Evolutionary conservation across 164 flowering plant genomes (phyloP), one percentile per base, ranked within the genome.

Genomic region (Annona cherimola): DNA sequence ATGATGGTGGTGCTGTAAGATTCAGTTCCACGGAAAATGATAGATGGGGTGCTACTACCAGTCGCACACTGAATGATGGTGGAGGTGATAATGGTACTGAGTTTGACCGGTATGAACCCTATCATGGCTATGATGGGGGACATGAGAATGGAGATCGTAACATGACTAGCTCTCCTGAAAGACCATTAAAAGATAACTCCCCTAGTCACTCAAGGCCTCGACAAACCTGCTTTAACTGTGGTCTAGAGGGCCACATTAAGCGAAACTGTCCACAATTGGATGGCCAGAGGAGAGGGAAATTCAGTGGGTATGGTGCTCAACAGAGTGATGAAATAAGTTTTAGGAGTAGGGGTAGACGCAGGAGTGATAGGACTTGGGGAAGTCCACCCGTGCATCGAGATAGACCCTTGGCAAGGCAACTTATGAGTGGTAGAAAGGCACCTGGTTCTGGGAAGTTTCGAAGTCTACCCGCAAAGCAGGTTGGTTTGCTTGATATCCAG

Each of bases 81-180:
- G 78, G 26, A 42, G 55, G 64, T 61, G 85, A 75, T 41, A 71
- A 76, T 79, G 85, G 75, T 43, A 8, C 73, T n/a, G 77, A 71
- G 57, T 79, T 84, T 77, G 86, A 84, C 39, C 76, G 82, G 20
- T 84, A 81, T 81, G 89, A 82, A 69, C 84, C 85, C 73, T 67
- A 73, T 70, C 78, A 72, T 63, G 80, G 77, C 73, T 70, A 70
- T 68, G 83, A 78, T 16, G 64, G 67, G 74, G 77, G 68, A 70
- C 71, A 76, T 75, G 80, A 75, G 50, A 75, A 76, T n/a, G 82
- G 71, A 63, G 73, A 74, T 55, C 69, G 69, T 41, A 62, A 57
- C 41, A 57, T 66, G 61, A 68, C 50, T 4, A 61, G 62, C 76
- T 66, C 77, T 75, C 66, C 69, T 67, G 77, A 76, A 67, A 75